Evolutionary conservation across 495 filamentous ascomycete species (phyloP).

Genomic region (Aspergillus mulundensis): DNA sequence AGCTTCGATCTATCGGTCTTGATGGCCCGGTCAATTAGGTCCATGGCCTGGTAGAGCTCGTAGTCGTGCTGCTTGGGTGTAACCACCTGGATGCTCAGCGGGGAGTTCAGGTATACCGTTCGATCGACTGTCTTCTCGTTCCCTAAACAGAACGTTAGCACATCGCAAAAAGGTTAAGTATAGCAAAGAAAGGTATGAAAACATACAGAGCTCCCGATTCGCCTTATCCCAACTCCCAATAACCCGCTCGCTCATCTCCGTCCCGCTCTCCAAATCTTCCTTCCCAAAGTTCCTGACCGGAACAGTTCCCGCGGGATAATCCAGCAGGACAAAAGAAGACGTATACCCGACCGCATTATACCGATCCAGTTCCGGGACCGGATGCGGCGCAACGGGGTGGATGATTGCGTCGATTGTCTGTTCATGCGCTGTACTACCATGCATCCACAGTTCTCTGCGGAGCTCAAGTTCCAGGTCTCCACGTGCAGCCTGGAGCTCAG

Average conservation of each 20-base stretch:
- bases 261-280: conserved; percentile 47
- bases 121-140: conserved; percentile 49
- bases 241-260: conserved; percentile 37
- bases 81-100: conserved; percentile 57
- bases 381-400: conserved; percentile 54
- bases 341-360: conserved; percentile 63
- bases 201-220: conserved; percentile 59
- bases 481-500: conserved; percentile 47
- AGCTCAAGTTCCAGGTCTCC: conserved; percentile 50
- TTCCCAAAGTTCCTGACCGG: conserved; percentile 49
- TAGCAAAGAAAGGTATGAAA: not conserved
- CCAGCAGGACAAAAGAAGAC: conserved; percentile 55
- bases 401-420: conserved; percentile 51
- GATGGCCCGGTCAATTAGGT: conserved; percentile 44
- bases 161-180: not conserved
- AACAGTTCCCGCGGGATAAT: conserved; percentile 56
- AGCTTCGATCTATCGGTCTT: conserved; percentile 21
- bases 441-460: conserved; percentile 49
- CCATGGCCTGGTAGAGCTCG: conserved; percentile 53
- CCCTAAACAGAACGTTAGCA: conserved; percentile 31
- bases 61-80: conserved; percentile 56
- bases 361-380: conserved; percentile 58
- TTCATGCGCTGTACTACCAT: conserved; percentile 17
- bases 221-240: conserved; percentile 57
- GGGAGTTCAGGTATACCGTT: conserved; percentile 51